A percentile compares a stretch with the other conserved stretches of the same genome.
phyloP scores from a whole-genome alignment of 257 asterid genomes.

The Thymus quinquecostatus region DNA sequence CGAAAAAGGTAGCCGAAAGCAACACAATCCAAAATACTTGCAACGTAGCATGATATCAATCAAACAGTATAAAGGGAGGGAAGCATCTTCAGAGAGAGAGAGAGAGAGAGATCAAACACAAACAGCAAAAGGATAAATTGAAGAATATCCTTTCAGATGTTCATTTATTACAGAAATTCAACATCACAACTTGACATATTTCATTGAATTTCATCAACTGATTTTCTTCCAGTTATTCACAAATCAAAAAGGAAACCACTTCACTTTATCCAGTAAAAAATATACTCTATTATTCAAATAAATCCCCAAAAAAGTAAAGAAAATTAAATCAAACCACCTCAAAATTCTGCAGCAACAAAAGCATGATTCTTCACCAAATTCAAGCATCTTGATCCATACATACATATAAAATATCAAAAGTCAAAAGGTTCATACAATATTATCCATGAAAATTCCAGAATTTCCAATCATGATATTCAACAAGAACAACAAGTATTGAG shows the following conservation, averaged over 20 bases:
- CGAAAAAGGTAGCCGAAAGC: slow-evolving; percentile 18
- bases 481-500: neutral
- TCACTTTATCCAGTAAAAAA: slow-evolving; percentile 29
- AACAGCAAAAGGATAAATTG: slow-evolving; percentile 8
- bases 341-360: slow-evolving; percentile 18
- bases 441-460: slow-evolving; percentile 16
- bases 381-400: slow-evolving; percentile 16
- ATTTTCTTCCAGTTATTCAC: slow-evolving; percentile 22
- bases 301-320: neutral
- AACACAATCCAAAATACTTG: neutral
- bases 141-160: neutral
- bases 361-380: neutral
- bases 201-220: slow-evolving; percentile 20
- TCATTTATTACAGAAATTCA: slow-evolving; percentile 3
- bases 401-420: neutral
- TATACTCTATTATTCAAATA: neutral
- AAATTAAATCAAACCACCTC: slow-evolving; percentile 25
- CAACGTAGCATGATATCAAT: neutral
- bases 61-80: too few relatives aligned
- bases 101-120: slow-evolving; percentile 3
- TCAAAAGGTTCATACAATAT: slow-evolving; percentile 23
- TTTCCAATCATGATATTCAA: neutral
- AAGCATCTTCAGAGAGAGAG: neutral
- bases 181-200: slow-evolving; percentile 1
- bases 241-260: slow-evolving; percentile 14